Conservation (phyloP, 1,139 yeast species). For the Yamadazyma atlantica region DNA sequence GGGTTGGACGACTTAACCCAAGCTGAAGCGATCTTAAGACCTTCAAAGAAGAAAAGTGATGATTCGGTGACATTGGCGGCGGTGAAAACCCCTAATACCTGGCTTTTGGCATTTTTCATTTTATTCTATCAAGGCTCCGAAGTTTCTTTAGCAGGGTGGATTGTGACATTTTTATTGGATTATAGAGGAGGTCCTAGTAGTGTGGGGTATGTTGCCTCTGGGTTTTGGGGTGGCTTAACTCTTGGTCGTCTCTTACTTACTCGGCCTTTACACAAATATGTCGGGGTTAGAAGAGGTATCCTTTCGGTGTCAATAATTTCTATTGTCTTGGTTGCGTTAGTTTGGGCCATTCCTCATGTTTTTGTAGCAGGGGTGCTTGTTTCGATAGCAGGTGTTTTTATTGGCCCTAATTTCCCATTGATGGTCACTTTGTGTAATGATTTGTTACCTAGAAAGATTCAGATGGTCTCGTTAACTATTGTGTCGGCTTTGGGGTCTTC, state of each 20-base stretch:
- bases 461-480: slow-evolving; percentile 52
- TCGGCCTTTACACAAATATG: slow-evolving; percentile 33
- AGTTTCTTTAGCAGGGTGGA: slow-evolving; percentile 72
- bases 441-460: slow-evolving; percentile 54
- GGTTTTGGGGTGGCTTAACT: slow-evolving; percentile 72
- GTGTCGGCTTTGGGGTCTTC: slow-evolving; percentile 61
- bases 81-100: slow-evolving; percentile 43
- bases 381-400: slow-evolving; percentile 46
- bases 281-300: slow-evolving; percentile 53
- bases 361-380: slow-evolving; percentile 46
- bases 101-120: slow-evolving; percentile 55
- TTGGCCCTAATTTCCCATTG: slow-evolving; percentile 59
- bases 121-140: slow-evolving; percentile 70
- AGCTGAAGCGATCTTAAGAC: neutral
- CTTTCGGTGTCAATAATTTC: slow-evolving; percentile 32
- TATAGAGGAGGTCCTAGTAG: slow-evolving; percentile 50
- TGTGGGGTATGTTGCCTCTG: slow-evolving; percentile 67
- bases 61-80: slow-evolving; percentile 25
- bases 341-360: slow-evolving; percentile 47
- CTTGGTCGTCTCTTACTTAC: slow-evolving; percentile 56
- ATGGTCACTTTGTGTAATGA: slow-evolving; percentile 48
- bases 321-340: slow-evolving; percentile 35
- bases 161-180: slow-evolving; percentile 59
- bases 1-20: slow-evolving; percentile 7
- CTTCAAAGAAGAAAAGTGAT: slow-evolving; percentile 1